phyloP scores from a whole-genome alignment of 73 alveolate genomes.

The Blepharisma japonicum region DNA sequence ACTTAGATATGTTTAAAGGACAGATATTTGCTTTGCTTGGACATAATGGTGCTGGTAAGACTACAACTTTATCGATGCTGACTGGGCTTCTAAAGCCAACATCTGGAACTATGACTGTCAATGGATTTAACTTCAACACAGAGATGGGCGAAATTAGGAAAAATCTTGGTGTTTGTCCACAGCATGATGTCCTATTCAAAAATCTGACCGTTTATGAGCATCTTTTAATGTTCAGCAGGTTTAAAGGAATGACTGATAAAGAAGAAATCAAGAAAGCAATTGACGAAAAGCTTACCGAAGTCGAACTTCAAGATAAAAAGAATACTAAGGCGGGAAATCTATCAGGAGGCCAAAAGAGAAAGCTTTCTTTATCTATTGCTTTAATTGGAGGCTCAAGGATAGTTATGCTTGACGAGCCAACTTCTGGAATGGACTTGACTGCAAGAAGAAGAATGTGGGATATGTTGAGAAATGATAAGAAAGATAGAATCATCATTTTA shows the following conservation, averaged over 20 bases:
- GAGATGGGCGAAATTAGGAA: conserved; percentile 71
- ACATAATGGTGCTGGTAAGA: conserved; percentile 98
- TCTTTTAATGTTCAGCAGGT: conserved; percentile 77
- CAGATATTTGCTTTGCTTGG: conserved; percentile 94
- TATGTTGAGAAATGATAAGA: conserved; percentile 83
- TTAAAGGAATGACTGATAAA: conserved; percentile 76
- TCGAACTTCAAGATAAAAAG: conserved; percentile 68
- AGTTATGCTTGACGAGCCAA: conserved; percentile 94
- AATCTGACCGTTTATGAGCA: conserved; percentile 87
- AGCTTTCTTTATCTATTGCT: conserved; percentile 93
- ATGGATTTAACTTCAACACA: conserved; percentile 60
- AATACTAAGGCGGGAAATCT: conserved; percentile 69
- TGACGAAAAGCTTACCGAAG: conserved; percentile 71
- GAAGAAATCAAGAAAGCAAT: conserved; percentile 60
- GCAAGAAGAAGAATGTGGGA: conserved; percentile 97
- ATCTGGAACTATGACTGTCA: conserved; percentile 65
- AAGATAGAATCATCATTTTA: conserved; percentile 84
- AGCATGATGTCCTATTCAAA: conserved; percentile 90
- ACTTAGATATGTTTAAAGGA: conserved; percentile 82
- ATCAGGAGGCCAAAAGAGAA: conserved; percentile 97
- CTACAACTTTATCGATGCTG: conserved; percentile 84
- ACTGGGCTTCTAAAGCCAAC: conserved; percentile 75
- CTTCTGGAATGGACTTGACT: conserved; percentile 96
- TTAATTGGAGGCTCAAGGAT: conserved; percentile 89
- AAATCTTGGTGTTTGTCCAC: conserved; percentile 93